A percentile compares a stretch with the other conserved stretches of the same genome.
Conservation (phyloP, 148 eudicot species). For the Agrostemma githago region DNA sequence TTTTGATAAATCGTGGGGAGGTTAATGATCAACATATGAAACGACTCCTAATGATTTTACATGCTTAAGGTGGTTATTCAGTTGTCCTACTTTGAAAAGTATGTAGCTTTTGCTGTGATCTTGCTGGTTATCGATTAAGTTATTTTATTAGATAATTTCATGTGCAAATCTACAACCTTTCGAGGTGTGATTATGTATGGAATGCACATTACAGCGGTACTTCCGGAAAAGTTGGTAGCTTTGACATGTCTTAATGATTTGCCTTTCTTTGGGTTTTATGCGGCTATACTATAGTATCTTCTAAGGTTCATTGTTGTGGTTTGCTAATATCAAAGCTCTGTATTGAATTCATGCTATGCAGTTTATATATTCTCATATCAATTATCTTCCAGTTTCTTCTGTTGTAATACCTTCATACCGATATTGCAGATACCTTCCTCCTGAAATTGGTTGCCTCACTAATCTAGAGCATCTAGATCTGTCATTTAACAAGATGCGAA, state of each 20-base stretch:
- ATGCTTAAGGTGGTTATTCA: background rate
- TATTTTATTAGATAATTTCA: background rate
- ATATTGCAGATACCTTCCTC: slow-evolving; percentile 80
- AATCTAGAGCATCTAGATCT: slow-evolving; percentile 79
- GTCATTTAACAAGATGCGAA: slow-evolving; percentile 82
- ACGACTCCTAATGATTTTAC: background rate
- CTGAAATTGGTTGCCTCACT: slow-evolving; percentile 76
- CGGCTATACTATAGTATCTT: background rate
- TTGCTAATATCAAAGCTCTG: background rate
- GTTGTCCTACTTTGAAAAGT: background rate
- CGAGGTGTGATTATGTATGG: background rate
- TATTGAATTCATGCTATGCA: background rate
- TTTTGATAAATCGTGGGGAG: background rate
- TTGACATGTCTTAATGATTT: background rate
- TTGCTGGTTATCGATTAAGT: background rate
- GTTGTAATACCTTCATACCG: background rate
- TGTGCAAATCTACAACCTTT: background rate
- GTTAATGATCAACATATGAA: background rate
- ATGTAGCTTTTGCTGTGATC: background rate
- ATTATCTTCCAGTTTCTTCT: background rate
- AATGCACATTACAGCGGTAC: background rate
- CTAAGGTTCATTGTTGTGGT: background rate
- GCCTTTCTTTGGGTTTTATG: background rate
- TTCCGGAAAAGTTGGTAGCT: background rate
- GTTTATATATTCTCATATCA: background rate